These are phyloP conservation scores for Spencermartinsiella ligniputridi DNA, from an alignment of 1,139 yeast genomes.

Conservation along the genomic window DNA sequence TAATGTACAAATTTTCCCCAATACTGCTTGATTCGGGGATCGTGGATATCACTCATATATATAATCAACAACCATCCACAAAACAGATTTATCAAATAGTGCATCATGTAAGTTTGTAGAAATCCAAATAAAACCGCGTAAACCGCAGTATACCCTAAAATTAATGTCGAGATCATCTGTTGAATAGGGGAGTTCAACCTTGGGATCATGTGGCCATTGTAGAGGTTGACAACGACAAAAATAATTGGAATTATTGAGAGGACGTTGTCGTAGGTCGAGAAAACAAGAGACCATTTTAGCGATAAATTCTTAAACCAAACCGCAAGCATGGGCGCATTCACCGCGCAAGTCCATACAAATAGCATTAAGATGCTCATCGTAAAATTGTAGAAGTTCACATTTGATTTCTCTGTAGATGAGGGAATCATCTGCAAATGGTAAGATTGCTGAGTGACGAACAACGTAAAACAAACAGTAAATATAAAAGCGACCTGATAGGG, in stretches of 20 bases:
- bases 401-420: slow-evolving; percentile 8
- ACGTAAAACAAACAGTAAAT: slow-evolving; percentile 39
- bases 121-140: slow-evolving; percentile 32
- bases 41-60: slow-evolving; percentile 18
- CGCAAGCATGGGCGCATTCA: slow-evolving; percentile 33
- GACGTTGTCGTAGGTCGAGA: slow-evolving; percentile 31
- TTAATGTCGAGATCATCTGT: slow-evolving; percentile 15
- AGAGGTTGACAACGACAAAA: slow-evolving; percentile 20
- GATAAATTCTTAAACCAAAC: slow-evolving; percentile 36
- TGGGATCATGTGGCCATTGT: slow-evolving; percentile 21
- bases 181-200: slow-evolving; percentile 15
- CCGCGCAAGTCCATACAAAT: slow-evolving; percentile 31
- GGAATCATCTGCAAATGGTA: slow-evolving; percentile 7
- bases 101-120: slow-evolving; percentile 34
- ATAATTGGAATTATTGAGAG: slow-evolving; percentile 30
- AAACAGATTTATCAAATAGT: slow-evolving; percentile 30
- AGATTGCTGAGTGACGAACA: slow-evolving; percentile 11
- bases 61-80: slow-evolving; percentile 26
- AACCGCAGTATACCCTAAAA: slow-evolving; percentile 23
- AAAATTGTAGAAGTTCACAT: slow-evolving; percentile 16
- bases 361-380: slow-evolving; percentile 23
- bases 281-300: slow-evolving; percentile 29
- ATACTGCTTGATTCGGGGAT: slow-evolving; percentile 9
- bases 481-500: slow-evolving; percentile 33
- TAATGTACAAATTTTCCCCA: background rate